Conservation (phyloP, 768 basidiomycete species). For the Pleurotus giganteus region DNA sequence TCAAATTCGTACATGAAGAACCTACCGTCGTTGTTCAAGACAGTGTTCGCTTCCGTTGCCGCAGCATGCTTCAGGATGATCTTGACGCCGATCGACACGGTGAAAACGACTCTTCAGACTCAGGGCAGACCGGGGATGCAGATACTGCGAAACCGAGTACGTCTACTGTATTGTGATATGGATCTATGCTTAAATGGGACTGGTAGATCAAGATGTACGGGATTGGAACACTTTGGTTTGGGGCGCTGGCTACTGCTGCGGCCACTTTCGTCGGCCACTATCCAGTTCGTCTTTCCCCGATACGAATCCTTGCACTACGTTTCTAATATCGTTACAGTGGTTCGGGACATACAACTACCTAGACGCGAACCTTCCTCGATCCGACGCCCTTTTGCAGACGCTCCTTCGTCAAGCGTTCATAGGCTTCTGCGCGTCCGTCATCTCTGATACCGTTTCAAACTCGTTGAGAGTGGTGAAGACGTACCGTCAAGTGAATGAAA, state of each 20-base stretch:
- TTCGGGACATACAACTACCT: constrained; percentile 86
- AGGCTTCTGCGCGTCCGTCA: constrained; percentile 83
- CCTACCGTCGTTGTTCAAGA: constrained; percentile 68
- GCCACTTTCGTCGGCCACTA: constrained; percentile 95
- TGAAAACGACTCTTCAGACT: constrained; percentile 96
- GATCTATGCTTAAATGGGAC: background rate
- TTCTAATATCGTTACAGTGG: constrained; percentile 47
- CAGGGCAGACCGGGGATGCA: constrained; percentile 70
- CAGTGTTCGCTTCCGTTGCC: constrained; percentile 72
- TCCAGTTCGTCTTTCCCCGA: constrained; percentile 47
- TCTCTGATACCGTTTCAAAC: constrained; percentile 86
- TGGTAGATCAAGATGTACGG: constrained; percentile 71
- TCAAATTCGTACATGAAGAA: constrained; percentile 69
- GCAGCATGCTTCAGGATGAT: constrained; percentile 88
- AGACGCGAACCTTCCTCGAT: constrained; percentile 54
- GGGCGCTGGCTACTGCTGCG: constrained; percentile 87
- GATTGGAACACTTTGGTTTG: constrained; percentile 81
- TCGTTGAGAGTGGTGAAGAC: constrained; percentile 93
- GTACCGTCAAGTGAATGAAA: constrained; percentile 88
- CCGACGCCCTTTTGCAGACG: constrained; percentile 50
- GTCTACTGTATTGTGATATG: constrained; percentile 13
- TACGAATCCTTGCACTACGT: background rate
- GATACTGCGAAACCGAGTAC: constrained; percentile 66
- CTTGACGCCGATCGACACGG: constrained; percentile 89
- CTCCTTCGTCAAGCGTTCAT: constrained; percentile 85